phyloP scores from a whole-genome alignment of 2,329 filamentous ascomycete genomes.

The Biscogniauxia marginata region DNA sequence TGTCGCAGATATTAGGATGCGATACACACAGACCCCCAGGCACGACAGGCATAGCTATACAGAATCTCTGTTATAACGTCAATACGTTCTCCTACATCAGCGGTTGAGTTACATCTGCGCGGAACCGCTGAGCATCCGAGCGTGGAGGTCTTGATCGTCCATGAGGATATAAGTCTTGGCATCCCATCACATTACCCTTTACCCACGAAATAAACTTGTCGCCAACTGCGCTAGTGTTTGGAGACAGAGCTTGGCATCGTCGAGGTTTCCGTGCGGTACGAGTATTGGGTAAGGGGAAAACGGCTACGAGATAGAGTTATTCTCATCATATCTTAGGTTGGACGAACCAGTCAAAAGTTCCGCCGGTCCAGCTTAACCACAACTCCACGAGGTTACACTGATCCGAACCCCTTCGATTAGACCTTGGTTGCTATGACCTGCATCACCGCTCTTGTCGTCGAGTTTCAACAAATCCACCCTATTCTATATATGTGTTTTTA shows the following conservation, averaged over 20 bases:
- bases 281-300: not conserved
- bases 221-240: not conserved
- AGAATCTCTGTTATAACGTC: slow-evolving; percentile 3
- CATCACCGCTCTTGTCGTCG: not conserved
- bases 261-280: not conserved
- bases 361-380: not conserved
- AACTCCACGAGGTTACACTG: not conserved
- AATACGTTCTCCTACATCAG: not conserved
- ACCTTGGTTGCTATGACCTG: not conserved
- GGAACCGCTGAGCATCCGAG: slow-evolving; percentile 15
- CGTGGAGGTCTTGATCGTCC: not conserved
- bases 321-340: not conserved
- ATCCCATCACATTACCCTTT: not conserved
- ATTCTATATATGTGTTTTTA: not conserved
- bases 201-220: not conserved
- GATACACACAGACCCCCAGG: slow-evolving; percentile 14
- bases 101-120: slow-evolving; percentile 4
- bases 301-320: not conserved
- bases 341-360: not conserved
- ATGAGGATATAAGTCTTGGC: not conserved
- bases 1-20: slow-evolving; percentile 20
- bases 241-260: not conserved
- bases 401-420: not conserved
- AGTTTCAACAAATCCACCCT: not conserved
- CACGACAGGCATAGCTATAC: slow-evolving; percentile 5